These are phyloP conservation scores for Leccinum olivaceopallidum DNA, from an alignment of 768 basidiomycete genomes.

Conservation along the genomic window DNA sequence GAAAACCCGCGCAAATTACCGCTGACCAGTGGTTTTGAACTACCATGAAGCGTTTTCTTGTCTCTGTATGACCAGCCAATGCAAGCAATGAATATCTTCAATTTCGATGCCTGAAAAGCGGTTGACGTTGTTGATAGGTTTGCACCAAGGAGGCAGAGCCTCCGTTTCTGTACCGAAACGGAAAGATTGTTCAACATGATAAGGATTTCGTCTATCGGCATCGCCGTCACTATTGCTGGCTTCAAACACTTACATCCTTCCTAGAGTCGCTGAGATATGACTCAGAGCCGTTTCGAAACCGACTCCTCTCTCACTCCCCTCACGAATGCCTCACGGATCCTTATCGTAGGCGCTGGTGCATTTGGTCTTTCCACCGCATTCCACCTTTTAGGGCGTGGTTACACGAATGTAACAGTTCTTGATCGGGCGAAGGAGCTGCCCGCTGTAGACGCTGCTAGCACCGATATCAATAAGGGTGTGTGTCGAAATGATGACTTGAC, in stretches of 20 bases:
- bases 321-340: constrained; percentile 20
- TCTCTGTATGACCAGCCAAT: not conserved
- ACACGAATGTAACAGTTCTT: constrained; percentile 68
- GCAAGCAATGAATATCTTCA: not conserved
- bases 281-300: not conserved
- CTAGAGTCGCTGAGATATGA: constrained; percentile 6
- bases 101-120: not conserved
- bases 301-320: not conserved
- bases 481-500: not conserved
- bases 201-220: not conserved
- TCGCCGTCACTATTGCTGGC: not conserved
- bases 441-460: constrained; percentile 78
- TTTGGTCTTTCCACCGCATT: constrained; percentile 89
- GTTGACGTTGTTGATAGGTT: not conserved
- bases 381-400: constrained; percentile 71
- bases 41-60: not conserved
- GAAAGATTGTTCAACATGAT: not conserved
- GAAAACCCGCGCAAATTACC: no score
- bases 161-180: not conserved
- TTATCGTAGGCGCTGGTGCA: constrained; percentile 81
- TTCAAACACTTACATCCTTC: not conserved
- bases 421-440: constrained; percentile 72
- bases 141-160: not conserved
- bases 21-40: not conserved
- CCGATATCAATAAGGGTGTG: constrained; percentile 46